phyloP scores from a whole-genome alignment of 2,329 filamentous ascomycete species.

The Paecilomyces fulvus region DNA sequence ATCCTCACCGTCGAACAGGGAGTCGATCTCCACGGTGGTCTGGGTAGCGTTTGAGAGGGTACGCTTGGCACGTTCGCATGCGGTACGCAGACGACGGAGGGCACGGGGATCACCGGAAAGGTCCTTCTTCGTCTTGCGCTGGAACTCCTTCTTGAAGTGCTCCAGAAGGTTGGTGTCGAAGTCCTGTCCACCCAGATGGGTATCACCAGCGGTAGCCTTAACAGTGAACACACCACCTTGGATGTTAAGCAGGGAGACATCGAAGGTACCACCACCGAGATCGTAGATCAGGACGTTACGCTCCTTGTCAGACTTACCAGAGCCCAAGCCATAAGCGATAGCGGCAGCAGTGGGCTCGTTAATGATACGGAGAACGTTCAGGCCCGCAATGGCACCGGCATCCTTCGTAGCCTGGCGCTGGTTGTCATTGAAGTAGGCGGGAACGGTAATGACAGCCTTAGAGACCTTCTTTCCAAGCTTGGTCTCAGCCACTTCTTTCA shows the following conservation, averaged over 20 bases:
- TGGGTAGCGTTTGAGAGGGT: constrained; percentile 95
- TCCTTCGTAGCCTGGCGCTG: constrained; percentile 99
- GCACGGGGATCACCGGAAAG: constrained; percentile 79
- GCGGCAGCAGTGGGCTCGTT: constrained; percentile 98
- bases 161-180: constrained; percentile 95
- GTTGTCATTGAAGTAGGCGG: constrained; percentile 99
- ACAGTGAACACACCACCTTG: constrained; percentile 99
- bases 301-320: constrained; percentile 94
- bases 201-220: constrained; percentile 96
- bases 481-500: constrained; percentile 98
- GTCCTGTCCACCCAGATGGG: constrained; percentile 89
- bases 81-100: constrained; percentile 89
- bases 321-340: constrained; percentile 94
- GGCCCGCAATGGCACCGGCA: constrained; percentile 90
- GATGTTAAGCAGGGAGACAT: constrained; percentile 98
- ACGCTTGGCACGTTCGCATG: constrained; percentile 99
- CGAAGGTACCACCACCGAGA: constrained; percentile 99
- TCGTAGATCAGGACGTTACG: constrained; percentile 99
- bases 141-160: constrained; percentile 95
- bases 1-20: constrained; percentile 94
- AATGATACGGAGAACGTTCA: constrained; percentile 99
- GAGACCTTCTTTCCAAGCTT: constrained; percentile 98
- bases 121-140: constrained; percentile 67
- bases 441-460: constrained; percentile 98
- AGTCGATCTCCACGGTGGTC: constrained; percentile 97